Percentiles rank a stretch among this genome's conserved stretches.
phyloP scores from a whole-genome alignment of 1,284 basidiomycete genomes.

The Apiotrichum akiyoshidainum region DNA sequence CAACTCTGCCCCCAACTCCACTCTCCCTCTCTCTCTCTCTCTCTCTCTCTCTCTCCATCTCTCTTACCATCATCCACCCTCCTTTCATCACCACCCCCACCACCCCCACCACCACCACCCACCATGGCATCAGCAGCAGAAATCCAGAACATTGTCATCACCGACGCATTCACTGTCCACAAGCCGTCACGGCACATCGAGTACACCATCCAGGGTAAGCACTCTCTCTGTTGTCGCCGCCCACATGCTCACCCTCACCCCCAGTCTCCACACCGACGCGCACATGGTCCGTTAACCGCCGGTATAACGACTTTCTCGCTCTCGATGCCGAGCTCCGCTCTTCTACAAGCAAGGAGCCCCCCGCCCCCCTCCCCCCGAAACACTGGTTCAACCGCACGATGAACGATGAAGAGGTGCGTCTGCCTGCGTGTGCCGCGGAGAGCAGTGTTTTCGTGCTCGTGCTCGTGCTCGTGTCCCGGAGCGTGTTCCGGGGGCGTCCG shows the following conservation, averaged over 20 bases:
- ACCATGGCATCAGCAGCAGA: constrained; percentile 39
- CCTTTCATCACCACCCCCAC: neutral
- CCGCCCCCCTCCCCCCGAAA: constrained; percentile 74
- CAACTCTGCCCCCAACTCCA: no score
- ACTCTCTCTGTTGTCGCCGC: neutral
- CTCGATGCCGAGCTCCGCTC: constrained; percentile 77
- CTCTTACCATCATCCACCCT: neutral
- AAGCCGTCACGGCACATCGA: constrained; percentile 45
- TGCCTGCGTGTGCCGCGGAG: no score
- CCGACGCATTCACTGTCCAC: constrained; percentile 44
- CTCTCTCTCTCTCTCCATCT: no score
- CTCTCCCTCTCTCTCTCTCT: no score
- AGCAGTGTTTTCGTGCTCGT: no score
- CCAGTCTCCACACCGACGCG: constrained; percentile 54
- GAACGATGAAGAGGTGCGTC: constrained; percentile 47
- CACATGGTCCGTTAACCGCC: constrained; percentile 86
- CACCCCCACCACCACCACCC: neutral
- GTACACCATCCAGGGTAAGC: constrained; percentile 49
- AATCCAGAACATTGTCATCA: constrained; percentile 47
- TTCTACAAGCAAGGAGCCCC: constrained; percentile 67
- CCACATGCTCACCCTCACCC: constrained; percentile 5
- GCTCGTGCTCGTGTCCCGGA: no score
- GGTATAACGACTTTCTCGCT: constrained; percentile 89
- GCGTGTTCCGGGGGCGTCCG: no score
- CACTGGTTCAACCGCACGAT: constrained; percentile 56